Evolutionary conservation across 768 basidiomycete genomes (phyloP), one percentile per base, ranked within the genome.

Genomic region (Trametes gibbosa): DNA sequence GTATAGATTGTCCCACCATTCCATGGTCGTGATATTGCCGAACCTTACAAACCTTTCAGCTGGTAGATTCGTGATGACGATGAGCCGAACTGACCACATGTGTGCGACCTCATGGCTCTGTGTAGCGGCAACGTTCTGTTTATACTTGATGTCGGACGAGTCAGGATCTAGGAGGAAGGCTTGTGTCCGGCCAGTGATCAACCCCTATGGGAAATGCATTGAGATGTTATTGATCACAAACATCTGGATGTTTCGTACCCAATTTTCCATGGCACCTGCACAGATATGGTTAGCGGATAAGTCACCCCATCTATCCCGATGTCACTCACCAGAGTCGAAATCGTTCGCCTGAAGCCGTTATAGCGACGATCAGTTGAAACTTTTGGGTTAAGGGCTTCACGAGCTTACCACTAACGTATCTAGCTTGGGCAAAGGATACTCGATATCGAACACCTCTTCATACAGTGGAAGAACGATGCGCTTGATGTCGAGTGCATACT

Each of bases 21-120:
- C 84, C 93, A 96, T 95, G 0, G 94, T 97, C 7, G 92, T 88
- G 68, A 97, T 90, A 70, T 97, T 89, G 34, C 94, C 95, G 65
- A 95, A 96, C 92, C 91, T 79, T 10, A 5, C 21, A 16, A 6
- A 32, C 27, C 6, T 24, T 23, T 19, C 48, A 14, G 35, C 21
- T 3, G 25, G 12, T 2, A 19, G 21, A 3, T 37, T 21, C 21
- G 32, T 0, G 10, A 23, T 3, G 6, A 3, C 17, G 21, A 1
- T 25, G 27, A 24, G 32, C 2, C 10, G 1, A 5, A 65, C 64
- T n/a, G 27, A 85, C 86, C 89, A 88, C 87, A 91, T 88, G 69
- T 90, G 89, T 10, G 89, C 88, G 43, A 92, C 84, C 74, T 96
- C 95, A 67, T 98, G 96, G 65, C 85, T 84, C 73, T 93, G 90